Conservation (phyloP, 257 asterid species). For the Dorcoceras hygrometricum region DNA sequence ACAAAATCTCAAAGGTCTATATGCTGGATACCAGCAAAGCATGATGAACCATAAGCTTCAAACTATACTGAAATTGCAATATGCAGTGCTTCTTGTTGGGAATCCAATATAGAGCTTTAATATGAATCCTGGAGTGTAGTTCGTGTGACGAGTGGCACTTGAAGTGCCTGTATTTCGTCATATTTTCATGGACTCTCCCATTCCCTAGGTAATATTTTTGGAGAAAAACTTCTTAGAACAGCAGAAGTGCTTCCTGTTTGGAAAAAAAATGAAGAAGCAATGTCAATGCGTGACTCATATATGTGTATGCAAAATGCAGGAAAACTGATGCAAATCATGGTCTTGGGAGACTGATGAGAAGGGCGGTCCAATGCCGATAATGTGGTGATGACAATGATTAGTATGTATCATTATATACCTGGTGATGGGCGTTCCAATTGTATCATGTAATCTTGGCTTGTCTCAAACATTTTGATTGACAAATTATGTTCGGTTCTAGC, state of each 20-base stretch:
- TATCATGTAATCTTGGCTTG: constrained; percentile 18
- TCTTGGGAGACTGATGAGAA: not conserved
- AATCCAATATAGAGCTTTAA: not conserved
- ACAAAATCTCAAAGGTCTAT: too few species aligned
- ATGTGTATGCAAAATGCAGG: not conserved
- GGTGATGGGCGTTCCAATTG: constrained; percentile 24
- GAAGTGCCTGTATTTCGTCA: not conserved
- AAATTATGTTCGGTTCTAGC: constrained; percentile 38
- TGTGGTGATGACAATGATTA: not conserved
- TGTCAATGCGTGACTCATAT: not conserved
- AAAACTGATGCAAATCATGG: not conserved
- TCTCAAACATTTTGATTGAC: constrained; percentile 30
- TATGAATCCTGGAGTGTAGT: not conserved
- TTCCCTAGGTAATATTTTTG: constrained; percentile 39
- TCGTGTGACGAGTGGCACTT: not conserved
- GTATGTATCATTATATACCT: constrained; percentile 26
- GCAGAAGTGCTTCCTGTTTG: constrained; percentile 33
- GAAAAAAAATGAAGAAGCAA: constrained; percentile 12
- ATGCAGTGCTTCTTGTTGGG: not conserved
- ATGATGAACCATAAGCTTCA: too few species aligned
- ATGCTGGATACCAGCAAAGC: too few species aligned
- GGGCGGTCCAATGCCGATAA: too few species aligned
- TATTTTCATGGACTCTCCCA: constrained; percentile 36
- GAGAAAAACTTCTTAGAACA: constrained; percentile 39
- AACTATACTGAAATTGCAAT: too few species aligned